A percentile compares a stretch with the other conserved stretches of the same genome.
Conservation (phyloP, 2,329 filamentous ascomycete genomes). For the Microsporum audouinii region DNA sequence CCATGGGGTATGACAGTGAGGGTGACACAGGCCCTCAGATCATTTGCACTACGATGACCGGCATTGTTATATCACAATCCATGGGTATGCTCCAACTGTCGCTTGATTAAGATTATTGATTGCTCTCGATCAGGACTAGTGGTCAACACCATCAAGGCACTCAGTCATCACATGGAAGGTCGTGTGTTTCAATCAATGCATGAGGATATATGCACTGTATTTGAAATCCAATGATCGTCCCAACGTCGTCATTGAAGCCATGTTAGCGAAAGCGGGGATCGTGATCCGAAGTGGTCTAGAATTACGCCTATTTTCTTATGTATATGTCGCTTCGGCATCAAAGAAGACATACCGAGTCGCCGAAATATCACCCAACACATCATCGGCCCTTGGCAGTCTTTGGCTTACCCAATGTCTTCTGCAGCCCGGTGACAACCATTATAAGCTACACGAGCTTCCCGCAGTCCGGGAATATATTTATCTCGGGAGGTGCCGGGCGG, state of each 20-base stretch:
- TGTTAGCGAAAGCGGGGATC: not conserved
- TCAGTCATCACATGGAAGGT: not conserved
- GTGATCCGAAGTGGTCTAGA: not conserved
- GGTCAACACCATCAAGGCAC: not conserved
- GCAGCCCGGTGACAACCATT: not conserved
- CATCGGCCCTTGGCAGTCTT: not conserved
- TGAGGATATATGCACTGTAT: not conserved
- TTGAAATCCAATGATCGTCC: not conserved
- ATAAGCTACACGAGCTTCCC: not conserved
- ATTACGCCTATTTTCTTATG: not conserved
- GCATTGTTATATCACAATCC: not conserved
- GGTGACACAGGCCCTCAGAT: not conserved
- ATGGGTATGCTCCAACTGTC: not conserved
- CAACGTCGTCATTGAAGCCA: not conserved
- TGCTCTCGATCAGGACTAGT: not conserved
- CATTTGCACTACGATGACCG: not conserved
- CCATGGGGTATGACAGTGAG: not conserved
- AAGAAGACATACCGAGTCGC: not conserved
- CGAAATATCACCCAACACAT: not conserved
- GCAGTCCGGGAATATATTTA: not conserved
- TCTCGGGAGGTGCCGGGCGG: not conserved
- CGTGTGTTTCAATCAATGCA: not conserved
- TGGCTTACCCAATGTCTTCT: not conserved
- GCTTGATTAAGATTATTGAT: not conserved
- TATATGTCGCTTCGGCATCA: not conserved